These are phyloP conservation scores for Peziza echinospora DNA, from an alignment of 495 filamentous ascomycete species.

Conservation along the genomic window DNA sequence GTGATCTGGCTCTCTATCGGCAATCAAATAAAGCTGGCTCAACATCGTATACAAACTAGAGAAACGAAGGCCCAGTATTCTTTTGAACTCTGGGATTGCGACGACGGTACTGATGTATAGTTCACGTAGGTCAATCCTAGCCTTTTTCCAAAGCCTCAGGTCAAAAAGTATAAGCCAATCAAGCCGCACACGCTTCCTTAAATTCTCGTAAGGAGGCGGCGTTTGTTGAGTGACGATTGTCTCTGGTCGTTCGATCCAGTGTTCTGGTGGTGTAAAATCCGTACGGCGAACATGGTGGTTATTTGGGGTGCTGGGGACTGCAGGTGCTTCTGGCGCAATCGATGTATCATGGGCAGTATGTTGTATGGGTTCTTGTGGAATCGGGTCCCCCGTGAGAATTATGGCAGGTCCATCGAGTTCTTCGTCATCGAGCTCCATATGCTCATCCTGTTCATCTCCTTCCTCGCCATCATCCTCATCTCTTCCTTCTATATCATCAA, in stretches of 20 bases:
- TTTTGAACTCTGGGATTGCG: constrained; percentile 83
- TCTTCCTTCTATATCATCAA: neutral
- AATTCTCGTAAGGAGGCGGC: constrained; percentile 54
- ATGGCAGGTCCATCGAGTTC: neutral
- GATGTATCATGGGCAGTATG: constrained; percentile 21
- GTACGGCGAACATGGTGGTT: constrained; percentile 10
- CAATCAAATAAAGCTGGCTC: constrained; percentile 86
- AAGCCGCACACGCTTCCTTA: constrained; percentile 67
- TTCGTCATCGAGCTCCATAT: neutral
- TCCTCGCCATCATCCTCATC: constrained; percentile 2
- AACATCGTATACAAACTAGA: constrained; percentile 83
- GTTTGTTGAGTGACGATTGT: constrained; percentile 33
- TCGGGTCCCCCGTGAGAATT: constrained; percentile 1
- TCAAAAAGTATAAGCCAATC: constrained; percentile 98
- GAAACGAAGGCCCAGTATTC: constrained; percentile 79
- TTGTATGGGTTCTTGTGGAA: constrained; percentile 22
- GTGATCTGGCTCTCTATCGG: constrained; percentile 89
- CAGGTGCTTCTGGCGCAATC: constrained; percentile 5
- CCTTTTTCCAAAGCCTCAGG: constrained; percentile 86
- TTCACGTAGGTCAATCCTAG: constrained; percentile 70
- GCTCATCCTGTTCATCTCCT: neutral
- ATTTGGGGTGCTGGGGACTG: constrained; percentile 14
- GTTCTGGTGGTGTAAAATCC: constrained; percentile 33
- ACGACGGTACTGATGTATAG: constrained; percentile 94
- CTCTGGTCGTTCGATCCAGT: constrained; percentile 70